Conservation (phyloP, 2,329 filamentous ascomycete species). For the Ramichloridium luteum region DNA sequence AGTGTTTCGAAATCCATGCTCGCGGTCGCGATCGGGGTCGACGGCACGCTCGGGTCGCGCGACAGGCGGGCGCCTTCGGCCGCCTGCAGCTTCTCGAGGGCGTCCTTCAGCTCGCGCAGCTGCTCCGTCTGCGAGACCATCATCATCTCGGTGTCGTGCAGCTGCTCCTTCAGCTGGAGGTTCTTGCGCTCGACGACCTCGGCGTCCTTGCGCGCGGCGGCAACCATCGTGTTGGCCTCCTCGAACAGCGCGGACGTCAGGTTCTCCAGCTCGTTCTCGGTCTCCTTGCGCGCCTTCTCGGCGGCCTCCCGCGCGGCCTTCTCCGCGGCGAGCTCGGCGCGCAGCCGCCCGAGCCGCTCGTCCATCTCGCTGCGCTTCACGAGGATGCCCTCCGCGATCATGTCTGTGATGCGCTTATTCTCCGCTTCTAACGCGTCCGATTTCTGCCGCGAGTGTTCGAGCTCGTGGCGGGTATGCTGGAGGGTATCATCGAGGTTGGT, state of each 20-base stretch:
- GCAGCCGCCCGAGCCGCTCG: slow-evolving; percentile 30
- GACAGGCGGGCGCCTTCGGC: slow-evolving; percentile 57
- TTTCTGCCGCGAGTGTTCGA: slow-evolving; percentile 58
- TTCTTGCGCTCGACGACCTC: slow-evolving; percentile 68
- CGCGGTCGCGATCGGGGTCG: slow-evolving; percentile 57
- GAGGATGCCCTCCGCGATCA: slow-evolving; percentile 62
- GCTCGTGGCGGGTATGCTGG: slow-evolving; percentile 67
- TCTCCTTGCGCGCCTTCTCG: slow-evolving; percentile 63
- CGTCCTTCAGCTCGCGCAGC: slow-evolving; percentile 74
- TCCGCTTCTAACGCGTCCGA: slow-evolving; percentile 58
- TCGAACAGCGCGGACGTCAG: slow-evolving; percentile 90
- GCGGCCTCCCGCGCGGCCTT: slow-evolving; percentile 29
- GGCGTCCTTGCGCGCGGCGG: slow-evolving; percentile 71
- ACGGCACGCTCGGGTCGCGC: slow-evolving; percentile 54
- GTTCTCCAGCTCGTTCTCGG: slow-evolving; percentile 83
- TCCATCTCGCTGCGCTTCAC: slow-evolving; percentile 66
- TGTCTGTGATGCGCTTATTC: slow-evolving; percentile 55
- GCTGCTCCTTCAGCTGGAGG: slow-evolving; percentile 72
- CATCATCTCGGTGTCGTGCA: slow-evolving; percentile 75
- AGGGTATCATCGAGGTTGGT: slow-evolving; percentile 83
- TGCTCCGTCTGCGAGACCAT: slow-evolving; percentile 89
- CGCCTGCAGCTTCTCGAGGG: slow-evolving; percentile 74
- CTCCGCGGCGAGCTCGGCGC: slow-evolving; percentile 32
- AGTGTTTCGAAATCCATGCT: slow-evolving; percentile 51
- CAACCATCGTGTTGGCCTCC: slow-evolving; percentile 97